phyloP scores from a whole-genome alignment of 2,329 filamentous ascomycete genomes.

The Gaeumannomyces sp. region DNA sequence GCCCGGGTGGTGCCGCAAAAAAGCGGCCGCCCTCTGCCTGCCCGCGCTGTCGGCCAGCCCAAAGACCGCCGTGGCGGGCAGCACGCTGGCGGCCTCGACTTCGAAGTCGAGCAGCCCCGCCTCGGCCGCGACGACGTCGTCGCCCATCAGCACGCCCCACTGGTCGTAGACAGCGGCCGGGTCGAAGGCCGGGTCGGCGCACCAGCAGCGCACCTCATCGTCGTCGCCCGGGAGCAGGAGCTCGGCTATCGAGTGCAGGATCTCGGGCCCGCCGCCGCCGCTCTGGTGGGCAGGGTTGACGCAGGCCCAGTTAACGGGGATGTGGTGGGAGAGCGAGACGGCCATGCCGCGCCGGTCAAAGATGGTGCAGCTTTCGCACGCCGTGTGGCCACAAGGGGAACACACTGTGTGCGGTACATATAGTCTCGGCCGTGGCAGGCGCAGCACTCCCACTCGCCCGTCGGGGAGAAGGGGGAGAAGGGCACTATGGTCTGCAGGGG shows the following conservation, averaged over 20 bases:
- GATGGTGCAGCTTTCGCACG: not conserved
- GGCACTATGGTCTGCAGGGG: not conserved
- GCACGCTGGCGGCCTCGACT: too few relatives aligned
- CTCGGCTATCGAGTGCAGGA: not conserved
- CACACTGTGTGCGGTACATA: not conserved
- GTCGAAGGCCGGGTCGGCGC: not conserved
- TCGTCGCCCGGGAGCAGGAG: not conserved
- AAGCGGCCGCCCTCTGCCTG: too few relatives aligned
- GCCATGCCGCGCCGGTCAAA: not conserved
- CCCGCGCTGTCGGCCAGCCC: too few relatives aligned
- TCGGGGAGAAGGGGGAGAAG: constrained; percentile 2
- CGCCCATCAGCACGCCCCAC: not conserved
- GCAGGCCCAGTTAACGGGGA: constrained; percentile 3
- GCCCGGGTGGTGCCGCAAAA: too few relatives aligned
- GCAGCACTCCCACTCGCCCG: constrained; percentile 5
- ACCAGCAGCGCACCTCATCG: not conserved
- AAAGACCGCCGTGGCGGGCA: too few relatives aligned
- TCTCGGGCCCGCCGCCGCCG: not conserved
- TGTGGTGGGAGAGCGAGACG: not conserved
- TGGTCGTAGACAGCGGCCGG: not conserved
- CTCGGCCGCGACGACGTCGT: not conserved
- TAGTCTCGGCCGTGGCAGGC: not conserved
- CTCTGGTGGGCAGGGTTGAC: not conserved
- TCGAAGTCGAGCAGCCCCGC: too few relatives aligned
- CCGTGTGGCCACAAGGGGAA: not conserved